Conservation (phyloP, 192 early-diverging fungal species). For the Gaertneriomyces semiglobifer region DNA sequence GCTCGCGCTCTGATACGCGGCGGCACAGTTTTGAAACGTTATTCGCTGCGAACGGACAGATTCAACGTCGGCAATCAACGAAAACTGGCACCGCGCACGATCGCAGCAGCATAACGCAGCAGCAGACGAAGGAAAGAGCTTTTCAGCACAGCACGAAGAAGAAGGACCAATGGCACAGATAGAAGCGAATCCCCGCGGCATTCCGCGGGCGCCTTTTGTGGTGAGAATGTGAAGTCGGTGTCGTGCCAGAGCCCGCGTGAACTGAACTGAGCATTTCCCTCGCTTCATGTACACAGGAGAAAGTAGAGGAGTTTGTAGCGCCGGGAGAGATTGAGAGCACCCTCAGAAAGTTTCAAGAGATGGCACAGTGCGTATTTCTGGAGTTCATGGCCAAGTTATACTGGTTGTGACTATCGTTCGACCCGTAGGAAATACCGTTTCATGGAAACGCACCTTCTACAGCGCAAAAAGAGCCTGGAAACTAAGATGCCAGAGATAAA, state of each 20-base stretch:
- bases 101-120: no score
- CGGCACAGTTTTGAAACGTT: no score
- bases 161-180: constrained; percentile 37
- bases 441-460: constrained; percentile 89
- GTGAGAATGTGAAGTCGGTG: constrained; percentile 39
- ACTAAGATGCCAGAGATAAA: constrained; percentile 94
- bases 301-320: constrained; percentile 83
- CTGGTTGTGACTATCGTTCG: background rate
- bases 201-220: constrained; percentile 93
- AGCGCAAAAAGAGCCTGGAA: constrained; percentile 78
- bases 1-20: no score
- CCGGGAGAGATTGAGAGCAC: constrained; percentile 76
- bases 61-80: no score
- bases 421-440: constrained; percentile 88
- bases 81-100: no score
- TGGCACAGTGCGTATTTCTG: constrained; percentile 58
- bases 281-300: constrained; percentile 53
- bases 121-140: no score
- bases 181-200: constrained; percentile 88
- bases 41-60: no score
- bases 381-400: background rate
- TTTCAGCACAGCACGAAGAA: no score
- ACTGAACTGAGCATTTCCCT: background rate
- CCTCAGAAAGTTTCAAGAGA: constrained; percentile 89
- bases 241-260: background rate